Evolutionary conservation across 1,284 basidiomycete genomes (phyloP), one percentile per base, ranked within the genome.

Genomic region (Leccinum fallax): DNA sequence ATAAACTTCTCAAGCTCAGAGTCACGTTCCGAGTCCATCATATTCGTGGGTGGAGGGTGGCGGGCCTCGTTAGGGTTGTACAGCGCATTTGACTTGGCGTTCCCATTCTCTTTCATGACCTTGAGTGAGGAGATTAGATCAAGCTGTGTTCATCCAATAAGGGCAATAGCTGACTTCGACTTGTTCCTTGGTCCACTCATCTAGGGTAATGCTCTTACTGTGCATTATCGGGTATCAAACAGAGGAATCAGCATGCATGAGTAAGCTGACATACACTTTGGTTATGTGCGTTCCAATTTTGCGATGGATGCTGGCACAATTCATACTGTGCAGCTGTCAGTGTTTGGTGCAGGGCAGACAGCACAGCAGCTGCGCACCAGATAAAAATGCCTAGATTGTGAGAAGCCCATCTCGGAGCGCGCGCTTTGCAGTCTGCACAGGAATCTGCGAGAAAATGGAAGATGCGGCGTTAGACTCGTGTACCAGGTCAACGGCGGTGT

Each of bases 211-310:
- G 69, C 92, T 94, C 81, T 94, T 94, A 65, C 93, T 93, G 65
- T 66, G 63, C 4, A 32, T 56, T 58, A 53, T 66, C 55, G 46
- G 28, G 53, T 40, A 36, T 55, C 61, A 38, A 53, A 59, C 6
- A 16, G 13, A 19, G 48, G 28, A 34, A 61, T 15, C 59, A 36
- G 43, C 30, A 55, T 53, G 59, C 48, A 24, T 51, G 36, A 55
- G 43, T 8, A 30, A 16, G 53, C 43, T 67, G 36, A 81, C 85
- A 68, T 78, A 93, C 91, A 94, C 89, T 85, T 93, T 93, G 4
- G 88, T 85, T 65, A 94, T 79, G 72, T 94, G 92, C 8, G 92
- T 93, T 15, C 93, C 93, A 65, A 95, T 90, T 80, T 94, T 94
- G 61, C 93, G 83, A 76, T 95, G 93, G 55, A 94, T 87, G 66